phyloP scores from a whole-genome alignment of 768 basidiomycete species.

The button mushroom (Agaricus bisporus) region DNA sequence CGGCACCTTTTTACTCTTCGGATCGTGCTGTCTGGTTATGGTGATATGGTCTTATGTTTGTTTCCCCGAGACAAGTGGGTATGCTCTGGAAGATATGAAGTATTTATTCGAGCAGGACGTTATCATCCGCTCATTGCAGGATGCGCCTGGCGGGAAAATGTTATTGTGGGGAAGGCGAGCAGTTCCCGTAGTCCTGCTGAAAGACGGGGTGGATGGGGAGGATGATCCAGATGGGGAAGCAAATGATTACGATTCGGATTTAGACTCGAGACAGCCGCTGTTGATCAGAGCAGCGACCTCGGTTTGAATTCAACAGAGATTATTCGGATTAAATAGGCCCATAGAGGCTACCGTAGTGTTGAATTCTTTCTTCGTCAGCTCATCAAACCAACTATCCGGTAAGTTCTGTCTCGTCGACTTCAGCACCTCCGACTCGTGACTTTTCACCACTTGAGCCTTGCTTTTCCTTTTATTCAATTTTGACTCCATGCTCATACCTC shows the following conservation, averaged over 20 bases:
- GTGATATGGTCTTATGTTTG: constrained; percentile 36
- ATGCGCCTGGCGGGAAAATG: constrained; percentile 33
- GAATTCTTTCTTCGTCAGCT: no score
- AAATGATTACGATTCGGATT: no score
- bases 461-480: no score
- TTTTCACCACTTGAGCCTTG: no score
- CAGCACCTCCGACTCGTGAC: no score
- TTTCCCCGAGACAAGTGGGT: constrained; percentile 42
- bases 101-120: constrained; percentile 35
- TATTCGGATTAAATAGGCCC: no score
- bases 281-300: not conserved
- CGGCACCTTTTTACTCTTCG: constrained; percentile 38
- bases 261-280: no score
- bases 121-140: constrained; percentile 28
- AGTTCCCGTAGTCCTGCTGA: constrained; percentile 19
- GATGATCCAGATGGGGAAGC: not conserved
- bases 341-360: no score
- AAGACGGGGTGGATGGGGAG: not conserved
- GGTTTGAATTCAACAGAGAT: not conserved
- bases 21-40: constrained; percentile 35
- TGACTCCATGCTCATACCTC: no score
- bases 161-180: constrained; percentile 25
- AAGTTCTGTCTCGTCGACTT: no score
- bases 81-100: constrained; percentile 40
- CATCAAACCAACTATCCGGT: no score